These are phyloP conservation scores for Mucor circinelloides DNA, from an alignment of 371 early-diverging fungal genomes.

Conservation along the genomic window DNA sequence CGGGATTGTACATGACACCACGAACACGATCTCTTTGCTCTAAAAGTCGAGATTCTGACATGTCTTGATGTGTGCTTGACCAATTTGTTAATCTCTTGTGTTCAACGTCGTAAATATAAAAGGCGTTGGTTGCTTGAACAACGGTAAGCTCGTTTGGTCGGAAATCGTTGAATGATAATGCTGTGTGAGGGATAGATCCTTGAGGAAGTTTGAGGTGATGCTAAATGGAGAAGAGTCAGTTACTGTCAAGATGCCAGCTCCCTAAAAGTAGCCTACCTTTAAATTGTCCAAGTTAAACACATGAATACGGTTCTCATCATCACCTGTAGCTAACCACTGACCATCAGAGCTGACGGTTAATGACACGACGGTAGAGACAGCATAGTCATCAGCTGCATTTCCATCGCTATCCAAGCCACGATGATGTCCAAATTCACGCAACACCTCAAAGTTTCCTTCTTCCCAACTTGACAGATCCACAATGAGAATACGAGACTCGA, in stretches of 20 bases:
- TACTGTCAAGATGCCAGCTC: background rate
- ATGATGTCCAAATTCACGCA: constrained; percentile 66
- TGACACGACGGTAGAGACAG: constrained; percentile 59
- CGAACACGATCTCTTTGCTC: constrained; percentile 69
- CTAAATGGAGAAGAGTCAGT: constrained; percentile 25
- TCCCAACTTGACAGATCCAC: constrained; percentile 64
- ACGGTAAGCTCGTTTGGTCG: constrained; percentile 65
- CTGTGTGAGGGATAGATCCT: constrained; percentile 67
- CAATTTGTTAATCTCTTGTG: constrained; percentile 72
- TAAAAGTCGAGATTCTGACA: constrained; percentile 48
- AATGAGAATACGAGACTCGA: constrained; percentile 65
- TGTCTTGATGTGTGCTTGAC: constrained; percentile 72
- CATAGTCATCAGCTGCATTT: constrained; percentile 43
- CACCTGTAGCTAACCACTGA: constrained; percentile 82
- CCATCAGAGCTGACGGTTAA: constrained; percentile 80
- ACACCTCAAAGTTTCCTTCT: constrained; percentile 51
- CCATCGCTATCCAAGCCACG: constrained; percentile 61
- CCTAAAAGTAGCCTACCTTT: constrained; percentile 49
- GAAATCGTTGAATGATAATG: constrained; percentile 72
- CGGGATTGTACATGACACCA: constrained; percentile 75
- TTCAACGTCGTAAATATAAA: constrained; percentile 81
- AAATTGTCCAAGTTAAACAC: constrained; percentile 79
- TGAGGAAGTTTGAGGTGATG: constrained; percentile 74
- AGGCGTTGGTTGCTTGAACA: constrained; percentile 69
- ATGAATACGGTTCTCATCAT: constrained; percentile 72